These are phyloP conservation scores for Paecilomyces sp. DNA, from an alignment of 2,329 filamentous ascomycete species.

Conservation along the genomic window DNA sequence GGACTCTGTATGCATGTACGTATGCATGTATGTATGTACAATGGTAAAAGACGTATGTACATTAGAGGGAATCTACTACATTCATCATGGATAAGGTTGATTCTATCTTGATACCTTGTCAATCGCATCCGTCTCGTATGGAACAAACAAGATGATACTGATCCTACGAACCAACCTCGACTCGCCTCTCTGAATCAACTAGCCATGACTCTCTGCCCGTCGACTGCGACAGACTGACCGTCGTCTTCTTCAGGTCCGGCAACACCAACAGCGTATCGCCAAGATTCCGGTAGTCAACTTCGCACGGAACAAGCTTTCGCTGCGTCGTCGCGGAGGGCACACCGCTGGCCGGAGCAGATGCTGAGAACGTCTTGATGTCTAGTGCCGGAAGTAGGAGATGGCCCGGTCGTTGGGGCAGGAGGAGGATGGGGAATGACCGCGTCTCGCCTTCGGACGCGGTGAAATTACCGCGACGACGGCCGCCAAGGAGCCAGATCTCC, in stretches of 20 bases:
- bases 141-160: background rate
- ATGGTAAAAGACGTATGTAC: background rate
- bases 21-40: too few relatives aligned
- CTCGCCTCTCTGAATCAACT: slow-evolving; percentile 51
- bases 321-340: slow-evolving; percentile 9
- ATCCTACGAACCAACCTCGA: background rate
- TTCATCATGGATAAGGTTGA: background rate
- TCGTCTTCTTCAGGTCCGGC: slow-evolving; percentile 63
- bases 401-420: slow-evolving; percentile 75
- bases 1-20: too few relatives aligned
- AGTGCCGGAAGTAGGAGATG: slow-evolving; percentile 69
- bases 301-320: slow-evolving; percentile 49
- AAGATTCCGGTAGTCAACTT: slow-evolving; percentile 73
- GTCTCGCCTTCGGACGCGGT: slow-evolving; percentile 40
- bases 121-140: too few relatives aligned
- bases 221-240: slow-evolving; percentile 63
- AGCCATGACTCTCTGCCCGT: slow-evolving; percentile 61
- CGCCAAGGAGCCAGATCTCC: slow-evolving; percentile 80
- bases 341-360: slow-evolving; percentile 10
- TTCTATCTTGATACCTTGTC: background rate
- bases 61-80: background rate
- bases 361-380: slow-evolving; percentile 59
- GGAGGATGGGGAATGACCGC: slow-evolving; percentile 57
- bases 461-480: slow-evolving; percentile 72
- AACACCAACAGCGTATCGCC: slow-evolving; percentile 72